Percentiles rank a stretch among this genome's conserved stretches.
phyloP scores from a whole-genome alignment of 768 basidiomycete genomes.

The Cyathus striatus region DNA sequence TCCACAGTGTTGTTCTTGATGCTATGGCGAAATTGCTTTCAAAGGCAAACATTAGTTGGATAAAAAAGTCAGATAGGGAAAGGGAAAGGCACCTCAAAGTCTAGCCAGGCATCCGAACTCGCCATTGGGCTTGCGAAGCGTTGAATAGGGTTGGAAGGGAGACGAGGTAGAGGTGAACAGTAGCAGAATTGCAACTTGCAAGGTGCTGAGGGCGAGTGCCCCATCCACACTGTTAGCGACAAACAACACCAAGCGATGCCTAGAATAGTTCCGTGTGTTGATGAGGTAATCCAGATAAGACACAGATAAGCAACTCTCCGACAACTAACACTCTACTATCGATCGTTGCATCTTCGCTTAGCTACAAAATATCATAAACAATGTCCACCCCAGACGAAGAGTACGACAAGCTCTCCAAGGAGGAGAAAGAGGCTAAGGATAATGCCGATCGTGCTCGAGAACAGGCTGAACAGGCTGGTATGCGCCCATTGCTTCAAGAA shows the following conservation, averaged over 20 bases:
- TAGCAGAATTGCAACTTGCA: constrained; percentile 10
- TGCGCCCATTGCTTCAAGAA: constrained; percentile 17
- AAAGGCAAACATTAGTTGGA: no score
- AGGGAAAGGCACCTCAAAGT: constrained; percentile 59
- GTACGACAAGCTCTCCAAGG: constrained; percentile 72
- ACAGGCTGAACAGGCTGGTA: constrained; percentile 80
- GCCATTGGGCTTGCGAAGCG: constrained; percentile 18
- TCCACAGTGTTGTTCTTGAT: constrained; percentile 81
- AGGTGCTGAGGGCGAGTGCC: constrained; percentile 1
- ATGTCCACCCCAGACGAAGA: constrained; percentile 35
- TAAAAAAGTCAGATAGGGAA: background rate
- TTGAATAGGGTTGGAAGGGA: constrained; percentile 5
- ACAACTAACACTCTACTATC: no score
- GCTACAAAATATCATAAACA: no score
- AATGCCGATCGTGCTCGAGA: constrained; percentile 65
- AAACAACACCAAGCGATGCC: constrained; percentile 12
- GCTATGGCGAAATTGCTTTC: constrained; percentile 61
- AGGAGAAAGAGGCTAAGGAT: constrained; percentile 73
- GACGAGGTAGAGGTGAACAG: constrained; percentile 2
- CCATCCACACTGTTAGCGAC: constrained; percentile 8
- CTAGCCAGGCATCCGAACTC: constrained; percentile 55
- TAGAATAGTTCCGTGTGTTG: background rate
- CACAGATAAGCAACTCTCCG: no score
- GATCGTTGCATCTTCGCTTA: no score
- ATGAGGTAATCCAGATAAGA: constrained; percentile 5